Percentiles rank a stretch among this genome's conserved stretches.
Conservation (phyloP, 164 flowering plant genomes). For the Santalum album region DNA sequence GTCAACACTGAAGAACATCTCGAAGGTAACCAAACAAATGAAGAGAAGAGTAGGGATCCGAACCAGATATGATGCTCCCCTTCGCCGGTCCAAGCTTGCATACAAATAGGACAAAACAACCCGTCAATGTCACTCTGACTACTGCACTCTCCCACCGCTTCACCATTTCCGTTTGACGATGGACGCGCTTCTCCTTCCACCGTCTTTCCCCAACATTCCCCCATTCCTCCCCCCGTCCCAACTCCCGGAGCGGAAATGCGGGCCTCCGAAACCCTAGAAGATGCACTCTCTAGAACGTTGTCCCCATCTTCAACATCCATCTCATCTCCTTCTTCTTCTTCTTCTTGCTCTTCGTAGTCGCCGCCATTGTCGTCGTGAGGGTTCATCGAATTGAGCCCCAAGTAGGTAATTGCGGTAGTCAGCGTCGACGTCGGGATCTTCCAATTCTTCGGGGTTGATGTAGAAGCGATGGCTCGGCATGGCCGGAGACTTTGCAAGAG, state of each 20-base stretch:
- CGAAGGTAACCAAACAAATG: too few species aligned
- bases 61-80: conserved; percentile 32
- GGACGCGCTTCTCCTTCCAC: not conserved
- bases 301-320: not conserved
- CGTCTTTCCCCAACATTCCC: not conserved
- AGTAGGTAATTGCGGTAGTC: too few species aligned
- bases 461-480: too few species aligned
- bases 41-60: too few species aligned
- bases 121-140: conserved; percentile 43
- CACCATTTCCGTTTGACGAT: not conserved
- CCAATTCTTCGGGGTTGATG: too few species aligned
- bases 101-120: conserved; percentile 55
- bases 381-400: too few species aligned
- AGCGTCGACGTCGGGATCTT: not conserved
- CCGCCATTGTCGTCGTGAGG: not conserved
- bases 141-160: conserved; percentile 15
- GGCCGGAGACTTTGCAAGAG: too few species aligned
- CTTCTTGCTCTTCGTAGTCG: not conserved
- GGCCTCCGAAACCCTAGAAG: not conserved
- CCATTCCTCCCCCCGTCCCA: not conserved
- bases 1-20: too few species aligned
- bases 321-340: not conserved
- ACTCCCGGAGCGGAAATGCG: not conserved
- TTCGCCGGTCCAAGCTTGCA: conserved; percentile 50
- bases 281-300: not conserved